Evolutionary conservation across 2,329 filamentous ascomycete species (phyloP), one percentile per base, ranked within the genome.

Genomic region (Nothophoma quercina): DNA sequence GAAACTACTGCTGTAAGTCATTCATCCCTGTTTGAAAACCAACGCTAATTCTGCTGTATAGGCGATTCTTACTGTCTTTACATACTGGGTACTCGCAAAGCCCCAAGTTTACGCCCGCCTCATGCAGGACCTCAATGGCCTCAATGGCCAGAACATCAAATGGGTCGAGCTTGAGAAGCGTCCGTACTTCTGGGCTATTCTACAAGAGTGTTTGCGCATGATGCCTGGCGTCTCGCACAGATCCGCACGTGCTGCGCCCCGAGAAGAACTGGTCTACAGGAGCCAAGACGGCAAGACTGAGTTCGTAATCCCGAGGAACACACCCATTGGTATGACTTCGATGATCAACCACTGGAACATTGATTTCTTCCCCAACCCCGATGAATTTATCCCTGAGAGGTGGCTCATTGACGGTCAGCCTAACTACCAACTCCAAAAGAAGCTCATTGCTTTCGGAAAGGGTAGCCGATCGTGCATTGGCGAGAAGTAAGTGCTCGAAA

Each of bases 191-290:
- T 64, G 63, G 47, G 72, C 70, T 22, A 51, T 71, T 2, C 42
- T 75, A n/a, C 58, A 64, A 28, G 73, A 75, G 54, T 72, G 65
- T 34, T 55, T 74, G 21, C 69, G 73, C n/a, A 58, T 73, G 60
- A 71, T 60, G 64, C 69, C 58, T 38, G 73, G 60, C 44, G 65
- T 61, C 39, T 63, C 63, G 5, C 63, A 67, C 52, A 34, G 60
- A 12, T 58, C 57, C 15, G 56, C 60, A 28, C 45, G 60, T 44
- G 61, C 63, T 39, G 57, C 63, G 34, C 56, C 59, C 6, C 43
- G 58, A 28, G 55, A 67, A 52, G 58, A 66, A 41, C 34, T 67
- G 32, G 47, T 58, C 38, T 60, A 65, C 34, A 51, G 54, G 18
- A 64, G 57, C 15, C 56, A 59, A 8, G 59, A 65, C 19, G 61